A percentile compares a stretch with the other conserved stretches of the same genome.
Evolutionary conservation across 257 asterid species (phyloP).

Genomic region (Agastache rugosa): DNA sequence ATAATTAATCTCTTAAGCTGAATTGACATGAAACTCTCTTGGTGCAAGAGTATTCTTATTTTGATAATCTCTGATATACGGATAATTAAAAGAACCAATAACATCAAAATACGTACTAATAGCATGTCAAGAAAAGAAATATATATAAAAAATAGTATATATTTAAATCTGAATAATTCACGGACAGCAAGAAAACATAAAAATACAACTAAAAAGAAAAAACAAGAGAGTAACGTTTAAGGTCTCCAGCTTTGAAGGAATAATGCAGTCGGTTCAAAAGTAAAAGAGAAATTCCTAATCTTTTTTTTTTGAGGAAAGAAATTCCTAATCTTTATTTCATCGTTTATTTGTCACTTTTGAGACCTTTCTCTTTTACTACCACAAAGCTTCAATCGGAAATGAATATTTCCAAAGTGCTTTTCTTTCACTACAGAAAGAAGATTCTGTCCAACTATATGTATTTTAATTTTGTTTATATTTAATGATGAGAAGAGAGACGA

Average conservation of each 20-base stretch:
- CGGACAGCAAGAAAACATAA: constrained; percentile 3
- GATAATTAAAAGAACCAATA: too few species aligned
- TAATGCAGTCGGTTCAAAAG: constrained; percentile 38
- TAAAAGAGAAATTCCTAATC: neutral
- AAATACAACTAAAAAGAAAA: neutral
- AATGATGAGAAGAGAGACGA: neutral
- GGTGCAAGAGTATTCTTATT: too few species aligned
- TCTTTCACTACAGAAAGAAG: constrained; percentile 28
- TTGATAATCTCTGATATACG: too few species aligned
- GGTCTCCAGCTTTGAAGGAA: constrained; percentile 38
- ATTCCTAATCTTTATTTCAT: constrained; percentile 28
- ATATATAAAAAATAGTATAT: too few species aligned
- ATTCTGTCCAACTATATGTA: constrained; percentile 31
- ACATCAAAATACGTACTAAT: neutral
- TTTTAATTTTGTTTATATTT: neutral
- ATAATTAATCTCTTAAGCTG: too few species aligned
- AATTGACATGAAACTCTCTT: too few species aligned
- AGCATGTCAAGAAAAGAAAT: neutral
- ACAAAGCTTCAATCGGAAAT: constrained; percentile 32
- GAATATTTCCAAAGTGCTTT: constrained; percentile 39
- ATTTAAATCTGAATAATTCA: neutral
- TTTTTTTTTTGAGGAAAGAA: neutral
- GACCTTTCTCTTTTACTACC: constrained; percentile 24
- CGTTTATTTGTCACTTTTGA: constrained; percentile 24
- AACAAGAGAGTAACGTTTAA: neutral